Evolutionary conservation across 225 moss, liverwort and hornwort species (phyloP), one percentile per base, ranked within the genome.

Genomic region (Sphagnum contortum): DNA sequence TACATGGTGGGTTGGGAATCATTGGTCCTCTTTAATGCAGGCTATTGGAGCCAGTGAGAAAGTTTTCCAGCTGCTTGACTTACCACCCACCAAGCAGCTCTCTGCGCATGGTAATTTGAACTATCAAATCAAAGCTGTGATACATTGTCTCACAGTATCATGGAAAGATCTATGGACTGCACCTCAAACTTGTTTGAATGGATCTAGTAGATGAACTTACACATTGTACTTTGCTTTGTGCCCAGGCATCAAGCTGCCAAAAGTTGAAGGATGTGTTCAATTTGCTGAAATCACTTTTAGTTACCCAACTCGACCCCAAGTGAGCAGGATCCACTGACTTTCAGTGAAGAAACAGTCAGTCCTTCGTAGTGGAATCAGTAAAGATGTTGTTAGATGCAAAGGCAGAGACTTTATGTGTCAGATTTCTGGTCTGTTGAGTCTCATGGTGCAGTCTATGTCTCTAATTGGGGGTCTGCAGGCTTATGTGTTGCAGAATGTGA

Each of bases 1-100:
- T 47, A 93, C 93, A 49, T 98, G 98, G 98, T 98, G 98, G 98
- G 98, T 98, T 73, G 93, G 98, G 64, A 91, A 98, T 75, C 98
- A 98, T 74, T 98, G 98, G 98, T 93, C 93, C 72, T 88, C 91
- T 64, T 74, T 98, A 61, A 93, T 98, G 98, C 91, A 93, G 83
- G 98, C 98, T 64, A 74, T 98, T 57, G 98, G 98, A 71, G 87
- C 98, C 69, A 98, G 93, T 73, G 98, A 98, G 74, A 98, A 98
- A 69, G 98, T 98, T 60, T 98, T 98, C 69, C 86, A 82, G 71
- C 91, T 98, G 61, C 81, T 98, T 73, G 98, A 93, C 2, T 77
- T 98, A 69, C 93, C 93, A 44, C 80, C 84, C 46, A 86, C 87
- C 73, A 74, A 83, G 72, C 93, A 98, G 81, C 80, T 95, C 76